A percentile compares a stretch with the other conserved stretches of the same genome.
Conservation (phyloP, 192 early-diverging fungal species). For the Jimgerdemannia flammicorona region DNA sequence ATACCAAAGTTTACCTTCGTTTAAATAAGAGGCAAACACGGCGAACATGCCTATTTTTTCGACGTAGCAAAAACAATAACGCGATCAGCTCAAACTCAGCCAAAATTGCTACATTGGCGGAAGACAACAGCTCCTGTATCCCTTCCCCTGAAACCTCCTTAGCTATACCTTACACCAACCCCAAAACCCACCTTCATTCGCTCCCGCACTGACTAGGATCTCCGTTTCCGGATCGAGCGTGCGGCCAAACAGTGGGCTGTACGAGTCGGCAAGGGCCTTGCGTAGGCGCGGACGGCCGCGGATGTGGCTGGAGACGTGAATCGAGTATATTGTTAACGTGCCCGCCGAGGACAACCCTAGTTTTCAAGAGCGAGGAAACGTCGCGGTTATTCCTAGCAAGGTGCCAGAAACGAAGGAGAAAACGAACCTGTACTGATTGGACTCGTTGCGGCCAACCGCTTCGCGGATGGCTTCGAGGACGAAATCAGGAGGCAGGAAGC, state of each 20-base stretch:
- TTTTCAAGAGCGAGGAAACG: constrained; percentile 22
- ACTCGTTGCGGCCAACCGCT: constrained; percentile 55
- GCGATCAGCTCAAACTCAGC: background rate
- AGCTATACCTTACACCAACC: constrained; percentile 1
- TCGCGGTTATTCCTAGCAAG: background rate
- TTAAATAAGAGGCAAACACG: constrained; percentile 78
- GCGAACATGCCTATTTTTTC: constrained; percentile 55
- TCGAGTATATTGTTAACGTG: background rate
- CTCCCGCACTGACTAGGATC: constrained; percentile 87
- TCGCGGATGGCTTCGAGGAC: constrained; percentile 72
- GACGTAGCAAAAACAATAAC: background rate
- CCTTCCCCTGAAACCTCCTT: background rate
- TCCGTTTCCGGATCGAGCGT: constrained; percentile 72
- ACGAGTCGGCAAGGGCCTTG: constrained; percentile 75
- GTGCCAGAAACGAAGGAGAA: constrained; percentile 10
- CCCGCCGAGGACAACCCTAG: no score
- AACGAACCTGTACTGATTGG: constrained; percentile 86
- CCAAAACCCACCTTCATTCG: constrained; percentile 67
- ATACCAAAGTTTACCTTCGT: constrained; percentile 38
- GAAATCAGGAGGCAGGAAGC: constrained; percentile 87
- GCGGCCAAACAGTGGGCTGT: constrained; percentile 63
- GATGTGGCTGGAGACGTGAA: constrained; percentile 39
- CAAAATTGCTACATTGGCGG: no score
- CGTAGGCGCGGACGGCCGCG: constrained; percentile 60
- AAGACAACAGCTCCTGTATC: no score